Evolutionary conservation across 768 basidiomycete species (phyloP).

Genomic region (Pleurotus tuoliensis): DNA sequence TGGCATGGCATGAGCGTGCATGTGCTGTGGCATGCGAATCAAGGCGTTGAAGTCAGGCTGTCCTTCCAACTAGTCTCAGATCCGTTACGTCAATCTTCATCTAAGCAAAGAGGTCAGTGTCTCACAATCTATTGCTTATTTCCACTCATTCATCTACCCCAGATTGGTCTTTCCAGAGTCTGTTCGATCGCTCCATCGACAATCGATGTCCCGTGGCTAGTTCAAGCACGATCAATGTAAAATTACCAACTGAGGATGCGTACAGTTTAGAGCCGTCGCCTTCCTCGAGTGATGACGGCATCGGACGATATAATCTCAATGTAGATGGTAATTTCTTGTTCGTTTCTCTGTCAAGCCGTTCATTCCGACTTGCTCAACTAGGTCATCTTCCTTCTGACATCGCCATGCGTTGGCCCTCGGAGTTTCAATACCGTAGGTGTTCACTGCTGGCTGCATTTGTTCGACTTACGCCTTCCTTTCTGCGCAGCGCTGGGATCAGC

Average conservation of each 20-base stretch:
- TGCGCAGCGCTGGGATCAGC: conserved; percentile 31
- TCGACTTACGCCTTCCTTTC: not conserved
- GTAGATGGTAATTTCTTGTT: conserved; percentile 30
- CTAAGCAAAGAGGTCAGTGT: conserved; percentile 50
- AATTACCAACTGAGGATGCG: conserved; percentile 35
- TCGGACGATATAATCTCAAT: conserved; percentile 46
- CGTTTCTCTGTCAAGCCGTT: not conserved
- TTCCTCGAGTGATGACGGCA: conserved; percentile 23
- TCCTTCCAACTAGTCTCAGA: conserved; percentile 77
- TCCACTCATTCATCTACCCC: not conserved
- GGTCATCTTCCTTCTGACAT: conserved; percentile 50
- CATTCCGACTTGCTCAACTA: conserved; percentile 18
- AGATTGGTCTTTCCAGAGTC: conserved; percentile 73
- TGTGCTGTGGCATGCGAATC: conserved; percentile 55
- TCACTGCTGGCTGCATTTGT: not conserved
- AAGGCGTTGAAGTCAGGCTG: conserved; percentile 62
- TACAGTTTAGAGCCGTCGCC: conserved; percentile 56
- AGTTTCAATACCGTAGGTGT: conserved; percentile 61
- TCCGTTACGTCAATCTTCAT: conserved; percentile 56
- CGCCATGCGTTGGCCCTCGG: conserved; percentile 45
- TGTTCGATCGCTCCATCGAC: conserved; percentile 68
- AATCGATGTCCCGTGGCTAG: conserved; percentile 66
- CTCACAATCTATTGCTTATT: not conserved
- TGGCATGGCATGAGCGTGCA: conserved; percentile 89
- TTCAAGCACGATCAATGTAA: conserved; percentile 51